Conservation (phyloP, 768 basidiomycete species). For the Boletus eberwhitei region DNA sequence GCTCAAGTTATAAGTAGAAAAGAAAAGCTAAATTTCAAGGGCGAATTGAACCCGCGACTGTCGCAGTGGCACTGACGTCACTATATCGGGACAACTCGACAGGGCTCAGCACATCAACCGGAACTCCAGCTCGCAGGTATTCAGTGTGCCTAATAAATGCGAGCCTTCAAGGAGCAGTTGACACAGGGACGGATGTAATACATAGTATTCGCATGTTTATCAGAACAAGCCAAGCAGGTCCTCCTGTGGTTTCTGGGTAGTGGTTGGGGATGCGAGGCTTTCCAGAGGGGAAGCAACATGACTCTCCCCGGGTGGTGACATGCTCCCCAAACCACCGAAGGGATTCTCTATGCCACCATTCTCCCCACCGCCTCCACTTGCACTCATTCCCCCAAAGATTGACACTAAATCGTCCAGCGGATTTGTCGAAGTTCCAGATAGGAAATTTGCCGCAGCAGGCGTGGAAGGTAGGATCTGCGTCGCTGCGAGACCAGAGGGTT, state of each 20-base stretch:
- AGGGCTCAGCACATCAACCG: not conserved
- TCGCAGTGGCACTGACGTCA: not conserved
- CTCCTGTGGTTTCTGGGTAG: constrained; percentile 40
- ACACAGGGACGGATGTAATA: not conserved
- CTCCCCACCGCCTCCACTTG: constrained; percentile 17
- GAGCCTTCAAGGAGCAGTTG: not conserved
- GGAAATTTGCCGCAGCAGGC: constrained; percentile 69
- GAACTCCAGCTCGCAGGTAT: not conserved
- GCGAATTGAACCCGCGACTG: too few species aligned
- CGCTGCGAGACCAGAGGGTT: constrained; percentile 75
- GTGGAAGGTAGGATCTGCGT: constrained; percentile 69
- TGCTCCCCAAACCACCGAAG: constrained; percentile 20
- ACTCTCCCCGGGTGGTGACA: constrained; percentile 6
- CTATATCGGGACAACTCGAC: not conserved
- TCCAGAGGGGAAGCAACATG: constrained; percentile 21
- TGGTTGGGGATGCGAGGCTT: constrained; percentile 14
- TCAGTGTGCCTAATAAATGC: not conserved
- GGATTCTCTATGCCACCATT: constrained; percentile 5
- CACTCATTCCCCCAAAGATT: constrained; percentile 68
- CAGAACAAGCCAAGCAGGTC: constrained; percentile 58
- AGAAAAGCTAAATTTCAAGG: not conserved
- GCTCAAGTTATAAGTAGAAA: not conserved
- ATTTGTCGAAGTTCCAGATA: constrained; percentile 80
- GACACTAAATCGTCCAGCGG: constrained; percentile 93
- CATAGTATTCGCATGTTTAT: constrained; percentile 9